Base-by-base conservation (phyloP, 768 basidiomycete genomes). In the Naganishia vaughanmartiniae region DNA sequence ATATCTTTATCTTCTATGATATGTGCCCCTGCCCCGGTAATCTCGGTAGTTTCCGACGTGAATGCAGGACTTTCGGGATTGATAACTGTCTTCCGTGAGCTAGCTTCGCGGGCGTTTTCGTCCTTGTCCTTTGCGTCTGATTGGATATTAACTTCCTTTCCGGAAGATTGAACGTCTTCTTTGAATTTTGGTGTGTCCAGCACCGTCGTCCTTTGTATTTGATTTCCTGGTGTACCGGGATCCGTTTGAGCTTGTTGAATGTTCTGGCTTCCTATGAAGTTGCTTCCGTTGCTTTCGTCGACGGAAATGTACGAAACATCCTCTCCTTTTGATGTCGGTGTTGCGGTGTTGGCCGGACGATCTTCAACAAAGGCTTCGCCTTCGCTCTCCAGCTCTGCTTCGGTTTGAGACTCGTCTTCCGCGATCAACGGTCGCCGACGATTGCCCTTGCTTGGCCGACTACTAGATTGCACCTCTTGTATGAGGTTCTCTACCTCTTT, bases 381-480 rank as follows among this genome's bases (percentile, higher is more conserved):
- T 26, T 24, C n/a, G n/a, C 4, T 51, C 21, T 51, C 48, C 3
- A 26, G 4, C n/a, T 24, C 48, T 24, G 48, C 48, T 12, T 51
- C 48, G 6, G 48, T n/a, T 26, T 26, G 48, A 14, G 21, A 7
- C 24, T 51, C 48, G 24, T 21, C 48, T 7, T 24, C 48, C 48
- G n/a, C 48, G 24, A 9, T 4, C 48, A 26, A 51, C 48, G n/a
- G 4, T 6, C 48, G 48, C 4, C 48, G 57, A 66, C 53, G n/a
- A 30, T 26, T 1, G 7, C 42, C 11, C 12, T 24, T 14, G 7
- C 60, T 30, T 28, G 60, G 60, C 14, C 60, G 60, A n/a, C 60
- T 63, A n/a, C 60, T 63, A n/a, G 39, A 26, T 36, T 45, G 60
- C 1, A 63, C 60, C 46, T 63, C 42, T 30, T 45, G 42, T 42